Percentiles rank a stretch among this genome's conserved stretches.
Evolutionary conservation across 2,329 filamentous ascomycete genomes (phyloP).

Genomic region (Seiridium cupressi): DNA sequence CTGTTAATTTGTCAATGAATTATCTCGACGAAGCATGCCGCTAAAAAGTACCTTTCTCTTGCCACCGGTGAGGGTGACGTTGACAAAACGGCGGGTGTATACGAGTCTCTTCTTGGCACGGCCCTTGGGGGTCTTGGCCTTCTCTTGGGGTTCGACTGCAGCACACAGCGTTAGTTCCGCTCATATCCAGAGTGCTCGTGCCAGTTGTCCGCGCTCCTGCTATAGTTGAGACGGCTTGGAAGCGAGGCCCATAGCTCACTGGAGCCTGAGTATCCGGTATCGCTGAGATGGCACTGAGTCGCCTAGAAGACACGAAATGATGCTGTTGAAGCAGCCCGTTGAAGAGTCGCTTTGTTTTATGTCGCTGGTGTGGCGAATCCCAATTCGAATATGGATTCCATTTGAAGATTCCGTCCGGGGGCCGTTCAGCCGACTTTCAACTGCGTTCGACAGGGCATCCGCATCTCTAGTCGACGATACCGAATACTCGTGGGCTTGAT

Average conservation of each 20-base stretch:
- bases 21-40: background rate
- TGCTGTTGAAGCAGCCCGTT: background rate
- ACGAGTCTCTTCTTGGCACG: constrained; percentile 95
- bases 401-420: no score
- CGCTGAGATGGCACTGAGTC: background rate
- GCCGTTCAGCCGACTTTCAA: no score
- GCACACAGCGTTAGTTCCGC: no score
- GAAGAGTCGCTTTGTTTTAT: background rate
- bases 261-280: background rate
- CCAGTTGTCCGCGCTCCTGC: no score
- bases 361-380: background rate
- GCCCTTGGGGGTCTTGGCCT: constrained; percentile 95
- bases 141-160: constrained; percentile 54
- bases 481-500: constrained; percentile 1
- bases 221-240: no score
- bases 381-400: background rate
- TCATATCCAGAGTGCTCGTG: no score
- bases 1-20: constrained; percentile 19
- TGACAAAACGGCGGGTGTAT: constrained; percentile 98
- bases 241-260: no score
- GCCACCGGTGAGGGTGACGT: constrained; percentile 94
- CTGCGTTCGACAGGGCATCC: background rate
- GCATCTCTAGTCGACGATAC: background rate
- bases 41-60: constrained; percentile 84
- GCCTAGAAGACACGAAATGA: no score